Percentiles rank a stretch among this genome's conserved stretches.
phyloP scores from a whole-genome alignment of 2,329 filamentous ascomycete genomes.

The Hirsutella rhossiliensis region DNA sequence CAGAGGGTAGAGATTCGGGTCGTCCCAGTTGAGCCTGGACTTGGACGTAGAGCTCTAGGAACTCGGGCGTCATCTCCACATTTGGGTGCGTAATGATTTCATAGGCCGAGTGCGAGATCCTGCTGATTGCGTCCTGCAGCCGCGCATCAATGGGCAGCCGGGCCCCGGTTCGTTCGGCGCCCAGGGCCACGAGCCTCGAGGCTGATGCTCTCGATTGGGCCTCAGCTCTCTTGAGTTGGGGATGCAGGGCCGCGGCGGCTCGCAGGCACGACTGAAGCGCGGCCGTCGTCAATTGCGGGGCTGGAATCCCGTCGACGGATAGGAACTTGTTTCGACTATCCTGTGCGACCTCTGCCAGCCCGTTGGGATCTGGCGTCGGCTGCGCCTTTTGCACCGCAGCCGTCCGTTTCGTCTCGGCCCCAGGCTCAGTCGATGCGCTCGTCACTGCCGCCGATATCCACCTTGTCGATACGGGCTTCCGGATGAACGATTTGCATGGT shows the following conservation, averaged over 20 bases:
- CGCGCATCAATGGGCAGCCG: conserved; percentile 18
- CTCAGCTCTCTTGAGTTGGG: conserved; percentile 25
- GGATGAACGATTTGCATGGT: neutral
- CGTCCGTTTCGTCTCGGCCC: conserved; percentile 4
- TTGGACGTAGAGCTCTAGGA: conserved; percentile 64
- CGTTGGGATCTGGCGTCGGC: conserved; percentile 23
- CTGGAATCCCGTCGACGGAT: conserved; percentile 30
- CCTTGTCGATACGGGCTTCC: conserved; percentile 8
- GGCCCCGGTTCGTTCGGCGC: conserved; percentile 19
- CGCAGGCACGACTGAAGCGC: conserved; percentile 32
- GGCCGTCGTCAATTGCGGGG: conserved; percentile 27
- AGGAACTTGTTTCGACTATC: conserved; percentile 31
- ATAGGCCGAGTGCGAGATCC: conserved; percentile 51
- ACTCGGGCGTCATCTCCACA: conserved; percentile 64
- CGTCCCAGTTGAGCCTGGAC: conserved; percentile 62
- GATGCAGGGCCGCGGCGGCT: conserved; percentile 30
- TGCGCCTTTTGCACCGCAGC: conserved; percentile 9
- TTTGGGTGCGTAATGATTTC: conserved; percentile 59
- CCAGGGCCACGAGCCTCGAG: conserved; percentile 40
- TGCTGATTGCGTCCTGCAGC: conserved; percentile 32
- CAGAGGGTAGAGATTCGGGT: conserved; percentile 64
- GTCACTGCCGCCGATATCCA: conserved; percentile 15
- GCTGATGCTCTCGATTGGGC: conserved; percentile 32
- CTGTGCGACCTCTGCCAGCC: conserved; percentile 28
- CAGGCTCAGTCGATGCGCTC: conserved; percentile 1